phyloP scores from a whole-genome alignment of 2,329 filamentous ascomycete genomes.

The Pseudogymnoascus sp. region DNA sequence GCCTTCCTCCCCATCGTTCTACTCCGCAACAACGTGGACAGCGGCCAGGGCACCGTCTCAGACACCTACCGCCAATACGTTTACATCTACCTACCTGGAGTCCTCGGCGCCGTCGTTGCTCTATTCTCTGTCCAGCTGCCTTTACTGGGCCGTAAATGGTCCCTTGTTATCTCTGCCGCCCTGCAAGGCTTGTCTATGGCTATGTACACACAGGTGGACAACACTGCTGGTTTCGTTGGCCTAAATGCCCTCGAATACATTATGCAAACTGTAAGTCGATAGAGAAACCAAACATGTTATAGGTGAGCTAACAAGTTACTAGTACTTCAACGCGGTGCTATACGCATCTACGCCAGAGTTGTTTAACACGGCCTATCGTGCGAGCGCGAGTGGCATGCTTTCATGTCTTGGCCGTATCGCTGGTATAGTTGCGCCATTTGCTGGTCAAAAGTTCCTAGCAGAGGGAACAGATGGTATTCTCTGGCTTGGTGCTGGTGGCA shows the following conservation, averaged over 20 bases:
- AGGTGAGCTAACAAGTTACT: background rate
- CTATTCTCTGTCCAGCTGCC: constrained; percentile 17
- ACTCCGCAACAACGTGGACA: constrained; percentile 22
- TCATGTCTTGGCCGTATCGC: constrained; percentile 7
- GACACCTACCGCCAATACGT: constrained; percentile 30
- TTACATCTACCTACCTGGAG: constrained; percentile 31
- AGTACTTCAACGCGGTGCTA: constrained; percentile 20
- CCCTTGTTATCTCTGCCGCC: constrained; percentile 24
- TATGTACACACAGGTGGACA: constrained; percentile 24
- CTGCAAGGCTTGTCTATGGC: constrained; percentile 25
- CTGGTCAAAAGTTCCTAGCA: background rate
- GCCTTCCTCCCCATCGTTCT: constrained; percentile 32
- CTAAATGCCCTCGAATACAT: constrained; percentile 28
- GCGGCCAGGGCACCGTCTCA: constrained; percentile 20
- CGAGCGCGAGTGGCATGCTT: constrained; percentile 9
- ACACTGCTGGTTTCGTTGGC: constrained; percentile 23
- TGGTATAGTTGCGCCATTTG: constrained; percentile 8
- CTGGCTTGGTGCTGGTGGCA: constrained; percentile 11
- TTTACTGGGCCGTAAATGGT: constrained; percentile 24
- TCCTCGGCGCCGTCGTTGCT: constrained; percentile 25
- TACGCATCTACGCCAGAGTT: constrained; percentile 22
- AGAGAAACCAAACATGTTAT: background rate
- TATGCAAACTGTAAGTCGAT: constrained; percentile 23
- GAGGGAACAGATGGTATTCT: constrained; percentile 2
- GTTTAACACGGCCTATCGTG: constrained; percentile 13